Evolutionary conservation across 2,329 filamentous ascomycete species (phyloP), one percentile per base, ranked within the genome.

Genomic region (Zymoseptoria pseudotritici): DNA sequence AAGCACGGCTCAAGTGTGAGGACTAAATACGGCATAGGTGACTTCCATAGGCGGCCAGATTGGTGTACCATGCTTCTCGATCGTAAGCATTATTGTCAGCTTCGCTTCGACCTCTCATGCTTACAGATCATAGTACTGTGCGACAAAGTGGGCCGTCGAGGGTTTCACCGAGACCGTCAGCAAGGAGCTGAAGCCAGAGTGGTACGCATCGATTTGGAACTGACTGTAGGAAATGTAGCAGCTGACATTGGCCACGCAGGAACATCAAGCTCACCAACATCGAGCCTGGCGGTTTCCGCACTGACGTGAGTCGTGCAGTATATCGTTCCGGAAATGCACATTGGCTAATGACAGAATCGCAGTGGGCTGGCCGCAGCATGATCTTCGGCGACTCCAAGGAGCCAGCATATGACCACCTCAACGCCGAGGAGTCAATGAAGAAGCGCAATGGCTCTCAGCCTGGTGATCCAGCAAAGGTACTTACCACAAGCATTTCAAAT

Each of bases 41-140:
- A 82, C 79, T 4, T 83, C 80, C 2, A 78, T 86, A 66, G 82
- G 80, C 3, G 77, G 77, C 0, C 76, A 78, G 62, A 63, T 73
- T 13, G 77, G 76, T 65, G 67, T 73, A 57, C 76, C 77, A 2
- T 71, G 67, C 5, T 77, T 76, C 66, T 72, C 70, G 52, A 72
- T 78, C 61, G 36, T 46, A 46, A 46, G 36, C 36, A 7, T 7
- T 46, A 11, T 46, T 46, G 4, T 17, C 36, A 3, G 36, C 36
- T 17, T 46, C 13, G 36, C 6, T 46, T 13, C 13, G 5, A 11
- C 6, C 13, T 17, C 36, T 17, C 36, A n/a, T 46, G 36, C 36
- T 46, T 4, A 46, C 13, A 3, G 17, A 13, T 6, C 36, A n/a
- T 46, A 46, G 36, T 80, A 74, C 64, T 72, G 70, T 54, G 70